A percentile compares a stretch with the other conserved stretches of the same genome.
Conservation (phyloP, 352 stramenopile species). For the Globisporangium megalacanthum region DNA sequence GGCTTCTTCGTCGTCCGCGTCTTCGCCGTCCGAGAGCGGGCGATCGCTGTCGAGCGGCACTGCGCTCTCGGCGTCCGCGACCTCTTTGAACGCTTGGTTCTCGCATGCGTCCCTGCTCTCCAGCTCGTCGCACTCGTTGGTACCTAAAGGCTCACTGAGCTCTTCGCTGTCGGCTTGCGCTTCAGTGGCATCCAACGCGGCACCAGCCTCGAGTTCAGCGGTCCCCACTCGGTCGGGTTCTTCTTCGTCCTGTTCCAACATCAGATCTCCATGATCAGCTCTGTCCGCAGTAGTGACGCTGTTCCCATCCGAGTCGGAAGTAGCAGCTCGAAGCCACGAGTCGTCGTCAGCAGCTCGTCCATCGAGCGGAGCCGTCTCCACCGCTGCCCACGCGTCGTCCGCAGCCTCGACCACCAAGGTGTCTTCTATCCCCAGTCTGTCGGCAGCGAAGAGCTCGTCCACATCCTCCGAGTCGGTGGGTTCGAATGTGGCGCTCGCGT, state of each 20-base stretch:
- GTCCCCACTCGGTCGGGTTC: too few species aligned
- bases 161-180: background rate
- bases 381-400: background rate
- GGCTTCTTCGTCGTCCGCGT: constrained; percentile 70
- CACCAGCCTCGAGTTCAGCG: too few species aligned
- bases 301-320: background rate
- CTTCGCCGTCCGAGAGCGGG: constrained; percentile 26
- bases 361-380: constrained; percentile 1
- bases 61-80: constrained; percentile 3
- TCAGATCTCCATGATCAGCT: too few species aligned
- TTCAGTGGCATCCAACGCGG: background rate
- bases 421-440: background rate
- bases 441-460: background rate
- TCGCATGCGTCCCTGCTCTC: too few species aligned
- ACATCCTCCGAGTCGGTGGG: background rate
- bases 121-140: too few species aligned
- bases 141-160: too few species aligned
- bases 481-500: background rate
- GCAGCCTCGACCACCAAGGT: background rate
- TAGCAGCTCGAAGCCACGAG: constrained; percentile 6
- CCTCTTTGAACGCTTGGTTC: background rate
- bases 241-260: background rate
- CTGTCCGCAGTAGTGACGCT: background rate
- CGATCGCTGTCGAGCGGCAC: constrained; percentile 12
- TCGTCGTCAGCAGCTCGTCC: background rate